Evolutionary conservation across 2,329 filamentous ascomycete species (phyloP).

Genomic region (Aspergillus pseudoviridinutans): DNA sequence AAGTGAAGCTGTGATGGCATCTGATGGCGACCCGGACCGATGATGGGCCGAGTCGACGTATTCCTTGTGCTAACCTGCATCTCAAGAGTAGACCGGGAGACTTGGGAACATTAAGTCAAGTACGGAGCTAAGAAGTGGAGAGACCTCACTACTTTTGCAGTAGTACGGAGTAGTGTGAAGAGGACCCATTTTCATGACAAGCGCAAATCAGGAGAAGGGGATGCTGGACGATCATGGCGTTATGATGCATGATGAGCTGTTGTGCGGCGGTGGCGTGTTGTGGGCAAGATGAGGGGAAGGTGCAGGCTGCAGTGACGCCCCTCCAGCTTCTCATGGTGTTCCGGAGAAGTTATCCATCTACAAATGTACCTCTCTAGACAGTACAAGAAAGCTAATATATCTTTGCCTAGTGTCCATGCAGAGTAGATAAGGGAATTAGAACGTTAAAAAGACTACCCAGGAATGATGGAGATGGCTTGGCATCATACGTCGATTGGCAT

Average conservation of each 20-base stretch:
- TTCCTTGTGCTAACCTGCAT: constrained; percentile 13
- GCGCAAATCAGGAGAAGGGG: background rate
- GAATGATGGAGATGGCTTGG: background rate
- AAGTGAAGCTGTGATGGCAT: constrained; percentile 28
- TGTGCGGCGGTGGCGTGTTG: constrained; percentile 8
- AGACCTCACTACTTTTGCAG: background rate
- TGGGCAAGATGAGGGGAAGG: constrained; percentile 9
- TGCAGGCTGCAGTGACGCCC: background rate
- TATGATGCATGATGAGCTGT: constrained; percentile 9
- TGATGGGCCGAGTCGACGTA: constrained; percentile 19
- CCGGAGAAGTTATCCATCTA: background rate
- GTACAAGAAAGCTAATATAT: background rate
- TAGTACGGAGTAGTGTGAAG: background rate
- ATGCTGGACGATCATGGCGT: constrained; percentile 1
- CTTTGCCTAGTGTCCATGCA: background rate
- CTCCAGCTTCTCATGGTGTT: background rate
- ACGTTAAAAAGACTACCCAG: background rate
- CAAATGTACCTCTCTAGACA: too few relatives aligned
- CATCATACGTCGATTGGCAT: background rate
- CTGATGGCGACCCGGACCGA: constrained; percentile 7
- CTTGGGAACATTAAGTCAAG: background rate
- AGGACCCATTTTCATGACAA: background rate
- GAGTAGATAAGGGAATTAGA: background rate
- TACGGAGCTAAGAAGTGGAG: background rate
- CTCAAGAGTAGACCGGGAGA: background rate